Percentiles rank a stretch among this genome's conserved stretches.
Conservation (phyloP, 208 protist species). For the Leptomonas pyrrhocoris region DNA sequence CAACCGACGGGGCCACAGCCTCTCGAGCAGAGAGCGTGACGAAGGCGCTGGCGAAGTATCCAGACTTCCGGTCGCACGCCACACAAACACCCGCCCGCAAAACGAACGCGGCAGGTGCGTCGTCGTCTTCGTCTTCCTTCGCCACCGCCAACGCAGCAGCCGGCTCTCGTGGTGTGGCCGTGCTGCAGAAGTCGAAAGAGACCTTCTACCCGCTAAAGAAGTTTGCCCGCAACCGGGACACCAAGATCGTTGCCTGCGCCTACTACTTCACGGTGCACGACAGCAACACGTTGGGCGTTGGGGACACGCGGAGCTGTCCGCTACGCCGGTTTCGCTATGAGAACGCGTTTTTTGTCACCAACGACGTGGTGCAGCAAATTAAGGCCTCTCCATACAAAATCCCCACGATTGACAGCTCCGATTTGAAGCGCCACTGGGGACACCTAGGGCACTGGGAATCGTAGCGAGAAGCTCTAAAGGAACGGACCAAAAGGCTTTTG, state of each 20-base stretch:
- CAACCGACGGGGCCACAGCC: background rate
- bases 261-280: slow-evolving; percentile 3
- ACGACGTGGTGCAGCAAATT: slow-evolving; percentile 15
- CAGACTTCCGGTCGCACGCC: background rate
- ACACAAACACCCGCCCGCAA: background rate
- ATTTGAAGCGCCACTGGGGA: background rate
- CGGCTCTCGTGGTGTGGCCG: background rate
- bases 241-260: slow-evolving; percentile 11
- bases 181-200: background rate
- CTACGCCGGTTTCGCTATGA: background rate
- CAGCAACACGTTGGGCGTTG: too few species aligned
- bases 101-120: too few species aligned
- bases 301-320: background rate
- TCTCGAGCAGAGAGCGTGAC: background rate
- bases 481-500: too few species aligned
- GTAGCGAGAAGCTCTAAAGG: background rate
- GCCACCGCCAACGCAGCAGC: background rate
- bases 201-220: slow-evolving; percentile 7
- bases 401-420: slow-evolving; percentile 3
- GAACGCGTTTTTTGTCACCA: slow-evolving; percentile 3
- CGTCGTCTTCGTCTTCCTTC: background rate
- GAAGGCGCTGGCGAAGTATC: background rate
- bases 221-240: slow-evolving; percentile 15
- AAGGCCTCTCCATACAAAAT: slow-evolving; percentile 22
- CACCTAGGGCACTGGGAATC: slow-evolving; percentile 3